Evolutionary conservation across 2,329 filamentous ascomycete genomes (phyloP), one percentile per base, ranked within the genome.

Genomic region (Penicillium corylophilum): DNA sequence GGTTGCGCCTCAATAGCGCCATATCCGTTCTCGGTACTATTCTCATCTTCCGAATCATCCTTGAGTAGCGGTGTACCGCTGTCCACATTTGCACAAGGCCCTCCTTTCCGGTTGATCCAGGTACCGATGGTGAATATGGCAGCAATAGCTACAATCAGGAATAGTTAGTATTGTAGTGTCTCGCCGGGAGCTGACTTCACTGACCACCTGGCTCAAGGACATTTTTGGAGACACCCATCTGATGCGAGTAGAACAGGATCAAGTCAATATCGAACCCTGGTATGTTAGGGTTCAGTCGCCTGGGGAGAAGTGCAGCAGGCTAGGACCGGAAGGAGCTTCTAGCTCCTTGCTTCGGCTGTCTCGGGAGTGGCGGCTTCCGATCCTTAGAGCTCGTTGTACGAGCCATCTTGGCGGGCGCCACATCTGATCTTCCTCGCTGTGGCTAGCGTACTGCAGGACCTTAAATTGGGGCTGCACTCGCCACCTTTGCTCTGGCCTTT

Each of bases 131-230:
- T 51, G 20, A 56, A 53, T 7, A 53, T 43, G 5, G 29, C 39
- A 36, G 36, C 44, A 15, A 53, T 53, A 4, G 44, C 50, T 56
- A 18, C 18, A 43, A 10, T 28, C n/a, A 53, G 26, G 41, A 16
- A 13, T n/a, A 33, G 29, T 33, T 15, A 33, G 12, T 16, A 28
- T n/a, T 7, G 15, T 16, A 29, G 35, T 39, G 35, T 39, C 18
- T 46, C 5, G 26, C 24, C 10, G 23, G 18, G 2, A 36, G 35
- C 23, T 16, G 15, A 41, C 22, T 18, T 18, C 22, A 54, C 52
- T 42, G 13, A 55, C 53, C 45, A 29, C 41, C 31, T 10, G 53
- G 53, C 43, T 51, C 53, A 15, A 48, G 7, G 22, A 51, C 38
- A 24, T 48, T 49, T 18, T 49, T 49, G 4, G 51, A 9, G 15